These are phyloP conservation scores for Flaveria trinervia DNA, from an alignment of 129 eudicot species.

Conservation along the genomic window DNA sequence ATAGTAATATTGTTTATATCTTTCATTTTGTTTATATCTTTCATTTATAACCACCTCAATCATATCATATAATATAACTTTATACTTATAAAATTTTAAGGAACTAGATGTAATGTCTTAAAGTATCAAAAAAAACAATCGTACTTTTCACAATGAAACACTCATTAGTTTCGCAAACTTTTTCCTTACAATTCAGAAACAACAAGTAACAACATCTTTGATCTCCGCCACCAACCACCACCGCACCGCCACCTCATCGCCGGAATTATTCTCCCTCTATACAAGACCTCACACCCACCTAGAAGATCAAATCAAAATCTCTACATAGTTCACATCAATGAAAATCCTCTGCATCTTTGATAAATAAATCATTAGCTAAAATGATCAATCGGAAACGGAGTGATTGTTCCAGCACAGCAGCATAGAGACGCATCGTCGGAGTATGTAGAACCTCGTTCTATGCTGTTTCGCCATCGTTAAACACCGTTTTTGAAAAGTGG, in stretches of 20 bases:
- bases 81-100: too few species aligned
- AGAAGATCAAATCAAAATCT: not conserved
- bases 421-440: slow-evolving; percentile 28
- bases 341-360: not conserved
- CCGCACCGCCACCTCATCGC: not conserved
- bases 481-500: slow-evolving; percentile 17
- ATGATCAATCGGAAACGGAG: slow-evolving; percentile 22
- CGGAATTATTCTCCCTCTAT: too few species aligned
- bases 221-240: not conserved
- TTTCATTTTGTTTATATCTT: too few species aligned
- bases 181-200: not conserved
- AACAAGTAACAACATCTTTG: not conserved
- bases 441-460: slow-evolving; percentile 23
- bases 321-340: not conserved
- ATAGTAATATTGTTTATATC: too few species aligned
- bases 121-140: not conserved
- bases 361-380: not conserved
- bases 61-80: too few species aligned
- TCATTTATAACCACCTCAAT: too few species aligned
- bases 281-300: not conserved
- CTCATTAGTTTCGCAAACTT: not conserved
- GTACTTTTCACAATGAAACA: not conserved
- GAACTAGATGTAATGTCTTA: not conserved
- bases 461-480: slow-evolving; percentile 25
- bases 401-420: slow-evolving; percentile 27